phyloP scores from a whole-genome alignment of 23 red algal genomes.

The Cyanidium caldarium region DNA sequence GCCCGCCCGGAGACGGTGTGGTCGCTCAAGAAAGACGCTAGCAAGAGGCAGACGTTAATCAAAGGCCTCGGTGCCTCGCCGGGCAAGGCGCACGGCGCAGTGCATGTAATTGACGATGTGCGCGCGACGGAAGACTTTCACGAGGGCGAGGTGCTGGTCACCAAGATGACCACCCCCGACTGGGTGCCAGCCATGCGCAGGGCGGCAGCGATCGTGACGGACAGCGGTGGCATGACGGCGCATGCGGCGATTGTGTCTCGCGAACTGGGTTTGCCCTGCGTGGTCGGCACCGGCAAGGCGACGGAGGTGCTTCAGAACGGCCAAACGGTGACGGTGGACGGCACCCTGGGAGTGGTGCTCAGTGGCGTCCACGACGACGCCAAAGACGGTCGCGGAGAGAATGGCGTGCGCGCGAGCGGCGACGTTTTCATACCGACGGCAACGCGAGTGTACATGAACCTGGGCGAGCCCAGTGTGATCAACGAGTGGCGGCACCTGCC shows the following conservation, averaged over 20 bases:
- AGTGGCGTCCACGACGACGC: not conserved
- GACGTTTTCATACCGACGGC: not conserved
- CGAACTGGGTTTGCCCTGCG: slow-evolving; percentile 11
- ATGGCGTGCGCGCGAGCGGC: not conserved
- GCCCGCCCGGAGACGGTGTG: slow-evolving; percentile 17
- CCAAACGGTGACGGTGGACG: slow-evolving; percentile 8
- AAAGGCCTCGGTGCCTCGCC: slow-evolving; percentile 5
- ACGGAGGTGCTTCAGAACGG: slow-evolving; percentile 13
- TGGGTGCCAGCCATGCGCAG: slow-evolving; percentile 17
- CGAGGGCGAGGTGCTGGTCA: slow-evolving; percentile 10
- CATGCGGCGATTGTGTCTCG: slow-evolving; percentile 23
- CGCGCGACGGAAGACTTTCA: not conserved
- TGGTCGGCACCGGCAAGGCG: slow-evolving; percentile 24
- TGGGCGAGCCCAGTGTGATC: slow-evolving; percentile 6
- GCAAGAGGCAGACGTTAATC: not conserved
- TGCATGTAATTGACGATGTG: slow-evolving; percentile 10
- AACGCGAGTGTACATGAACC: slow-evolving; percentile 18
- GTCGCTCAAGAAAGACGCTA: not conserved
- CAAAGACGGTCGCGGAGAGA: not conserved
- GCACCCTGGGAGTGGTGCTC: slow-evolving; percentile 7
- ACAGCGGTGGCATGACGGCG: slow-evolving; percentile 14
- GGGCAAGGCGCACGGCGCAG: slow-evolving; percentile 4
- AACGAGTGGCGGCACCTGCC: slow-evolving; percentile 2
- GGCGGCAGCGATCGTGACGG: slow-evolving; percentile 16
- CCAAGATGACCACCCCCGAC: slow-evolving; percentile 16